These are phyloP conservation scores for Sclerotinia spermophila DNA, from an alignment of 2,329 filamentous ascomycete species.

Conservation along the genomic window DNA sequence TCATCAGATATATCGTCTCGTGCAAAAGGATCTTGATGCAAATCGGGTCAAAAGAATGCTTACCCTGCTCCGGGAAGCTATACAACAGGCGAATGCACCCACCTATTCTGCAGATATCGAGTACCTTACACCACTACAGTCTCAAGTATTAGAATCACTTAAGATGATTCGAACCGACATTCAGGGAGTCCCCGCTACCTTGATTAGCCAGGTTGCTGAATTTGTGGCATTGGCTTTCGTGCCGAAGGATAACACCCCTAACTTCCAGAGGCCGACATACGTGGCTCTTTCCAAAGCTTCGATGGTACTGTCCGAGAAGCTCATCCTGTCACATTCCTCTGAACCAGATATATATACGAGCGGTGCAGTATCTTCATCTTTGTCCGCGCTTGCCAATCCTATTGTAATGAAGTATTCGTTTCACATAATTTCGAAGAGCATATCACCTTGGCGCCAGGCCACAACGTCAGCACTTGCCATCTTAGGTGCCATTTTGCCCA, in stretches of 20 bases:
- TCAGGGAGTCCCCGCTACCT: slow-evolving; percentile 59
- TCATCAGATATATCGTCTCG: slow-evolving; percentile 72
- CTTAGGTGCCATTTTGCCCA: slow-evolving; percentile 61
- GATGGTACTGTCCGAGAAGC: slow-evolving; percentile 64
- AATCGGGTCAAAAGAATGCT: slow-evolving; percentile 66
- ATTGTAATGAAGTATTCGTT: slow-evolving; percentile 80
- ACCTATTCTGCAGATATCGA: slow-evolving; percentile 71
- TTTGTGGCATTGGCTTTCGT: slow-evolving; percentile 68
- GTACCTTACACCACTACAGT: slow-evolving; percentile 68
- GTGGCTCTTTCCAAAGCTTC: slow-evolving; percentile 83
- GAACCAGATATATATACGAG: slow-evolving; percentile 67
- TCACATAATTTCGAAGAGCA: slow-evolving; percentile 64
- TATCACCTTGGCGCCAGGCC: slow-evolving; percentile 75
- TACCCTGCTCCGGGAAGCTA: slow-evolving; percentile 64
- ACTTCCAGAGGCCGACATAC: slow-evolving; percentile 65
- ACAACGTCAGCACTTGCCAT: slow-evolving; percentile 68
- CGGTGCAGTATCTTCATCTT: slow-evolving; percentile 60
- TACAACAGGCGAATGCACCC: slow-evolving; percentile 65
- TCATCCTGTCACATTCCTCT: slow-evolving; percentile 56
- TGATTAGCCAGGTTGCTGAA: slow-evolving; percentile 66
- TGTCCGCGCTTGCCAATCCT: slow-evolving; percentile 65
- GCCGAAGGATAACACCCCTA: slow-evolving; percentile 35
- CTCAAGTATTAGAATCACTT: slow-evolving; percentile 63
- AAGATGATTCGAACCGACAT: slow-evolving; percentile 65
- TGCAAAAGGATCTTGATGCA: slow-evolving; percentile 59